Conservation (phyloP, 495 filamentous ascomycete genomes). For the Xylaria nigripes region DNA sequence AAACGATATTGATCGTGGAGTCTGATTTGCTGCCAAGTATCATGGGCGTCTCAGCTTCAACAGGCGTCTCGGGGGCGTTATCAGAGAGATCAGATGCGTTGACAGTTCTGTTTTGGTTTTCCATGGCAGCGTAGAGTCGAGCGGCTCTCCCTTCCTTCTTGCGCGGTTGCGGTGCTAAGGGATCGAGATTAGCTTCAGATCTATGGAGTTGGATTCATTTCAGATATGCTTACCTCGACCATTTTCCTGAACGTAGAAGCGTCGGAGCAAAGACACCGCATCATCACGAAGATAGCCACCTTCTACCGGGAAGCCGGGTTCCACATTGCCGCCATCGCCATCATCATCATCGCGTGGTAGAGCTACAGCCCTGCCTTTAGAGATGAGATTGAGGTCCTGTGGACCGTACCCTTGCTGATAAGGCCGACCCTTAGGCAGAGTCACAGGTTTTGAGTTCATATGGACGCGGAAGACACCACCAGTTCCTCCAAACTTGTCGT, state of each 20-base stretch:
- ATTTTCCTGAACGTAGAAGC: conserved; percentile 97
- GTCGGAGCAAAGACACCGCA: conserved; percentile 79
- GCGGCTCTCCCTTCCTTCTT: conserved; percentile 47
- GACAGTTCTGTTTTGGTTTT: conserved; percentile 13
- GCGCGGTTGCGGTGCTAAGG: conserved; percentile 40
- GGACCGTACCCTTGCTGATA: conserved; percentile 24
- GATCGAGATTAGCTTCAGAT: conserved; percentile 8
- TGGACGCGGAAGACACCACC: conserved; percentile 86
- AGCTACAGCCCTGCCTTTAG: conserved; percentile 14
- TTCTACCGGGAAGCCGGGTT: conserved; percentile 63
- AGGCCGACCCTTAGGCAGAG: conserved; percentile 13
- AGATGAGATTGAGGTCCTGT: conserved; percentile 14
- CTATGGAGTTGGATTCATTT: not conserved
- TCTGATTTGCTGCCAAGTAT: not conserved
- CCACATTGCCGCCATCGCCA: conserved; percentile 47
- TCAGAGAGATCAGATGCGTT: conserved; percentile 15
- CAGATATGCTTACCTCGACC: conserved; percentile 53
- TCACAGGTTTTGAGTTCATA: conserved; percentile 49
- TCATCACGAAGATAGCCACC: conserved; percentile 81
- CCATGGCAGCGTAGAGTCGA: conserved; percentile 39
- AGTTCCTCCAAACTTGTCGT: conserved; percentile 93
- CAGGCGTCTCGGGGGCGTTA: conserved; percentile 11
- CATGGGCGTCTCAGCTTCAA: conserved; percentile 9
- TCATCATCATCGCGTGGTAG: conserved; percentile 17
- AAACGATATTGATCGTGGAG: not conserved